These are phyloP conservation scores for Pleurotus ostreatus DNA, from an alignment of 768 basidiomycete genomes.

Conservation along the genomic window DNA sequence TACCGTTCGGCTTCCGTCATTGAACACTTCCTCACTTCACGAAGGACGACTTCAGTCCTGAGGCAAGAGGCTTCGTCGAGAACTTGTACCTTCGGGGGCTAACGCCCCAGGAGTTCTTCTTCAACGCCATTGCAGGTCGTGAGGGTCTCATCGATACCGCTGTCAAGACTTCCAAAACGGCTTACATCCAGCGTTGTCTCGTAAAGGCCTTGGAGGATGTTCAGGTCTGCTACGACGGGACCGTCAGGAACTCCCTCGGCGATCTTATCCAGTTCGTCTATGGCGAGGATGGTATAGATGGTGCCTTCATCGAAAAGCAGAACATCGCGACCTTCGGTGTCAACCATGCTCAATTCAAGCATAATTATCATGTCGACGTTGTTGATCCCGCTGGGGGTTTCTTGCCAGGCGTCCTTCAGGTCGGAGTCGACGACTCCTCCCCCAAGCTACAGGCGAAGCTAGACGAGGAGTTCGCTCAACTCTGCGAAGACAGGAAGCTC, in stretches of 20 bases:
- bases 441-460: constrained; percentile 78
- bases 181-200: constrained; percentile 96
- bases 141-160: constrained; percentile 75
- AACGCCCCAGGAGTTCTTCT: constrained; percentile 94
- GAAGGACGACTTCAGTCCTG: constrained; percentile 53
- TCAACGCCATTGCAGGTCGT: constrained; percentile 99
- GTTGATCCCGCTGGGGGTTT: too few relatives aligned
- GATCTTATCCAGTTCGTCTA: too few relatives aligned
- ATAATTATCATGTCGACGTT: too few relatives aligned
- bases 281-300: too few relatives aligned
- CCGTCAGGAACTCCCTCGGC: too few relatives aligned
- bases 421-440: constrained; percentile 83
- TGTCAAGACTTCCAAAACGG: constrained; percentile 82
- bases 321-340: too few relatives aligned
- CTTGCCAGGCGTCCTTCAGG: constrained; percentile 57
- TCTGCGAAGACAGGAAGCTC: constrained; percentile 38
- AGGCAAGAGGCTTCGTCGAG: constrained; percentile 97
- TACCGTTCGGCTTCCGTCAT: constrained; percentile 97
- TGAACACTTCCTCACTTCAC: constrained; percentile 84
- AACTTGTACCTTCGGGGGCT: constrained; percentile 96
- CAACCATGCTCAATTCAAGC: too few relatives aligned
- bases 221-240: too few relatives aligned
- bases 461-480: constrained; percentile 32
- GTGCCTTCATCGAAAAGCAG: too few relatives aligned
- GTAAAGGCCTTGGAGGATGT: constrained; percentile 21